Base-by-base conservation (phyloP, 768 basidiomycete genomes). In the Leccinum broughii region DNA sequence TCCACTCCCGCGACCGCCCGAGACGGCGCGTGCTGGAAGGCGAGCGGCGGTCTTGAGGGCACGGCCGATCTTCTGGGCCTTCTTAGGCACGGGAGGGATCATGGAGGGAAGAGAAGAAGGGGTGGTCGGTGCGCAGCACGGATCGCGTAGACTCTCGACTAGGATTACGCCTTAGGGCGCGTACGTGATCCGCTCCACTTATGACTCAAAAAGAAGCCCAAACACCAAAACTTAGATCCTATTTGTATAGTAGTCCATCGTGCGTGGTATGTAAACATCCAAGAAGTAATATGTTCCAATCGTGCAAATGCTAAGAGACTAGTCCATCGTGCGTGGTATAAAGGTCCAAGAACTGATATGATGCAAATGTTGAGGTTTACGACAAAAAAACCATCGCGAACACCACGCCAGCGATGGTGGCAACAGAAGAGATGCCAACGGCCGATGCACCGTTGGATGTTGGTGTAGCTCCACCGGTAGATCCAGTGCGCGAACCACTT, bases 1-100 rank as follows among this genome's bases (percentile, higher is more conserved):
- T 61, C 74, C 75, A 34, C 69, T 75, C 46, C 76, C 77, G 24
- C 76, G 73, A 57, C 75, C 76, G 5, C 78, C 73, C 3, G 78
- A 76, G 55, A 80, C 80, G 1, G 39, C 39, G 17, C 80, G 80
- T 0, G 76, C 75, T 13, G 85, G 85, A 35, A 87, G 74, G 1
- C 78, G 77, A 10, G 85, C 84, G 1, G 86, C 86, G 8, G 78
- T 78, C 68, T 82, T 85, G 73, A 89, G 80, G 1, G 78, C 87
- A n/a, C 82, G 79, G 28, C 81, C 80, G 49, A 88, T 77, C 75
- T 85, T 86, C 60, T 77, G 76, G 30, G 76, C 78, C 59, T 77
- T 72, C 64, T 79, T 80, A 13, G 77, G 75, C 5, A 73, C 73
- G 14, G 72, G 71, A 55, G 76, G 76, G 54, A 69, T 62, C 66